Conservation (phyloP, 106 monocot genomes). For the Dioscorea dumetorum region DNA sequence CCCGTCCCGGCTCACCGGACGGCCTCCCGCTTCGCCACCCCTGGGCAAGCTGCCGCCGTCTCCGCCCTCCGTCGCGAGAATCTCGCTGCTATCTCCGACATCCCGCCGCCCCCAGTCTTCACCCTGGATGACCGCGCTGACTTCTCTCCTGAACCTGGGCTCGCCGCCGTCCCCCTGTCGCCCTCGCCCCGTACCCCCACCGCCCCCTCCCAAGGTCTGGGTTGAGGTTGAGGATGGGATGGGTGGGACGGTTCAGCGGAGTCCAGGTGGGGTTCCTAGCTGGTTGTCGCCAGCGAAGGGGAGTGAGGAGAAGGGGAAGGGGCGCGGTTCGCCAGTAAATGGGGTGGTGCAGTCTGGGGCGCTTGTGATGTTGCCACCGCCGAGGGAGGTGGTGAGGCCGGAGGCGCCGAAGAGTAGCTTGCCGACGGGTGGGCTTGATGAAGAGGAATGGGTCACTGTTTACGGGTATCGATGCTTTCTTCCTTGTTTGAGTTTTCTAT, state of each 20-base stretch:
- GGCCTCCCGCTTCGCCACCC: constrained; percentile 40
- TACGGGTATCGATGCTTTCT: constrained; percentile 51
- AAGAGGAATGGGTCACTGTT: constrained; percentile 95
- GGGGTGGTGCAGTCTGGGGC: constrained; percentile 48
- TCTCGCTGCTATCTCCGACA: constrained; percentile 19
- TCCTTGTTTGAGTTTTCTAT: not conserved
- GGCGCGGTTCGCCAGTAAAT: constrained; percentile 64
- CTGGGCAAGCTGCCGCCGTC: constrained; percentile 40
- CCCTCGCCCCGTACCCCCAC: constrained; percentile 18
- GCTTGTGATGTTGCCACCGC: constrained; percentile 56
- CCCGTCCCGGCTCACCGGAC: constrained; percentile 43
- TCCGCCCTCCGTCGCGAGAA: constrained; percentile 59
- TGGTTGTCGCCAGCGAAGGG: constrained; percentile 51
- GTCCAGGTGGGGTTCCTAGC: constrained; percentile 1
- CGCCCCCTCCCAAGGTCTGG: constrained; percentile 21
- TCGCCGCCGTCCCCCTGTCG: constrained; percentile 15
- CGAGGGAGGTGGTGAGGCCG: constrained; percentile 73
- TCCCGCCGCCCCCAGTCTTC: constrained; percentile 73
- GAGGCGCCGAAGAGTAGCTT: constrained; percentile 44
- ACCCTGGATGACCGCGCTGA: constrained; percentile 74
- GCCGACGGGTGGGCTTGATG: constrained; percentile 35
- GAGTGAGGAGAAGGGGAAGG: constrained; percentile 20
- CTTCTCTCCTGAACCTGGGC: constrained; percentile 55
- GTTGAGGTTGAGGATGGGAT: constrained; percentile 9
- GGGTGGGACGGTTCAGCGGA: constrained; percentile 8